Conservation (phyloP, 805 yeast species). For the Pichia californica region DNA sequence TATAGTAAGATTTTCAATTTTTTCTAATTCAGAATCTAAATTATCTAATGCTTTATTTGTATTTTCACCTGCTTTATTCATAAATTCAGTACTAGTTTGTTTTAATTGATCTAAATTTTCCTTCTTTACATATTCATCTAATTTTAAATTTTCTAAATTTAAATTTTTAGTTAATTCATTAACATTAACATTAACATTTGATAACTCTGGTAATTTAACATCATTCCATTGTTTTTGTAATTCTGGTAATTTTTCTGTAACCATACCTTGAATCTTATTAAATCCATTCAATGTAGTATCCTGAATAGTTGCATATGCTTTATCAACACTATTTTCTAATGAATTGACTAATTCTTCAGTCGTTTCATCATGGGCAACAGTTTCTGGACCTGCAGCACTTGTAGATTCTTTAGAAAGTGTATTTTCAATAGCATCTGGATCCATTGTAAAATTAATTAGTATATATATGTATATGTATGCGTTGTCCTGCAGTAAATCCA, state of each 20-base stretch:
- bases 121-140: slow-evolving; percentile 11
- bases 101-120: slow-evolving; percentile 22
- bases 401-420: background rate
- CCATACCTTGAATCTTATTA: slow-evolving; percentile 22
- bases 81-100: slow-evolving; percentile 20
- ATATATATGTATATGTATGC: background rate
- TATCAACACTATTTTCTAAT: slow-evolving; percentile 37
- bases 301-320: slow-evolving; percentile 40
- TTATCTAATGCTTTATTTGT: slow-evolving; percentile 64
- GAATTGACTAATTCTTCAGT: slow-evolving; percentile 54
- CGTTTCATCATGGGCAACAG: slow-evolving; percentile 28
- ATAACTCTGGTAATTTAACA: slow-evolving; percentile 10
- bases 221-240: slow-evolving; percentile 25
- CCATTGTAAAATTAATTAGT: slow-evolving; percentile 2
- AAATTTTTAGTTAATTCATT: slow-evolving; percentile 14
- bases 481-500: too few relatives aligned
- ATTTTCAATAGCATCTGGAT: slow-evolving; percentile 9
- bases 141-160: slow-evolving; percentile 17
- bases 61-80: slow-evolving; percentile 27
- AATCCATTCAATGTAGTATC: slow-evolving; percentile 32
- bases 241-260: slow-evolving; percentile 25
- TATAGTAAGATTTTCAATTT: slow-evolving; percentile 64
- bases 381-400: slow-evolving; percentile 6
- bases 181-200: slow-evolving; percentile 11
- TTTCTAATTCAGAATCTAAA: slow-evolving; percentile 68